Percentiles rank a stretch among this genome's conserved stretches.
phyloP scores from a whole-genome alignment of 2,329 filamentous ascomycete species.

The Thelonectria blattea region DNA sequence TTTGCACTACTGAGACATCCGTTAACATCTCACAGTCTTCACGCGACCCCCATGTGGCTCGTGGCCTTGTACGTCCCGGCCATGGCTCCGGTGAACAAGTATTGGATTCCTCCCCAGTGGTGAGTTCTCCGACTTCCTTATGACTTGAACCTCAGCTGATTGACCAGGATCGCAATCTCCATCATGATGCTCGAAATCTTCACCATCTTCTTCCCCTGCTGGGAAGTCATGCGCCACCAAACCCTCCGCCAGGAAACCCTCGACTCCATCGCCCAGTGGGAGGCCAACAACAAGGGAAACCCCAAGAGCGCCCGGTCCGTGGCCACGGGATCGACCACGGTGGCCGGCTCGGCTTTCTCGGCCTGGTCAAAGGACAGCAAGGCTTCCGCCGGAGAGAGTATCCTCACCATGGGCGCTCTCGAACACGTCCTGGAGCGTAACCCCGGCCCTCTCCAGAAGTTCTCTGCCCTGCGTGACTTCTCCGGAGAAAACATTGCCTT shows the following conservation, averaged over 20 bases:
- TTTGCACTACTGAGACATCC: not conserved
- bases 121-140: slow-evolving; percentile 43
- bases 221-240: slow-evolving; percentile 57
- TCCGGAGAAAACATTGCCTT: slow-evolving; percentile 74
- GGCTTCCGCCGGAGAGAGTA: slow-evolving; percentile 47
- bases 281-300: slow-evolving; percentile 47
- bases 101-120: slow-evolving; percentile 68
- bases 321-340: slow-evolving; percentile 42
- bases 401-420: slow-evolving; percentile 37
- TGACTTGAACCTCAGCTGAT: not conserved
- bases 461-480: slow-evolving; percentile 70
- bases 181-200: slow-evolving; percentile 69
- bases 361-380: slow-evolving; percentile 44
- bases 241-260: slow-evolving; percentile 55
- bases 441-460: slow-evolving; percentile 65
- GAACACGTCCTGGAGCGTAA: slow-evolving; percentile 66
- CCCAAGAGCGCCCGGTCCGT: slow-evolving; percentile 42
- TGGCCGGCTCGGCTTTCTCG: slow-evolving; percentile 45
- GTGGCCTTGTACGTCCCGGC: slow-evolving; percentile 60
- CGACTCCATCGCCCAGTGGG: slow-evolving; percentile 56
- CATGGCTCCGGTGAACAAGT: slow-evolving; percentile 58
- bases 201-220: slow-evolving; percentile 67
- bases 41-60: slow-evolving; percentile 72
- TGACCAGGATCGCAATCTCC: slow-evolving; percentile 58
- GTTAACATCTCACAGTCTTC: slow-evolving; percentile 53